Conservation (phyloP, 305 asterid species). For the Euphrasia arctica region DNA sequence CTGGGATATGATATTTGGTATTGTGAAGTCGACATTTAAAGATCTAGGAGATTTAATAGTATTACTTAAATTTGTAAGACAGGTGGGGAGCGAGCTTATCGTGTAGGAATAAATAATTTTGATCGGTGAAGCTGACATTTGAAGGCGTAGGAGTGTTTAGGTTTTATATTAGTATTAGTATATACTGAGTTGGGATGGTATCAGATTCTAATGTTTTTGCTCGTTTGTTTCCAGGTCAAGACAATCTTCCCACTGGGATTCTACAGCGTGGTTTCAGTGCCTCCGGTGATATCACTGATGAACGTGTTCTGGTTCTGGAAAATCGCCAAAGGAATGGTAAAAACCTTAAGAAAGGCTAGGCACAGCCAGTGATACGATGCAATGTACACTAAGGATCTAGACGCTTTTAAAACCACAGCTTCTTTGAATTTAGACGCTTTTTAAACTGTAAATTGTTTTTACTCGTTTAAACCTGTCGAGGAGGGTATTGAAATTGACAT, state of each 20-base stretch:
- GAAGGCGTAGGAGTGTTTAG: too few species aligned
- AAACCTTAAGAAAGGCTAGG: slow-evolving; percentile 62
- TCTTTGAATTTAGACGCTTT: background rate
- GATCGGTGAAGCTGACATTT: too few species aligned
- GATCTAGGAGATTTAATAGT: too few species aligned
- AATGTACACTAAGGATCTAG: background rate
- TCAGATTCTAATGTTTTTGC: background rate
- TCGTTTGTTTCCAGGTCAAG: slow-evolving; percentile 55
- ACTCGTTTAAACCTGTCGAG: too few species aligned
- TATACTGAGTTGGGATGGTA: background rate
- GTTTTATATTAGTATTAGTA: too few species aligned
- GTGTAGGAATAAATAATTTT: too few species aligned
- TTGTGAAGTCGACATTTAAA: too few species aligned
- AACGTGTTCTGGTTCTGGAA: slow-evolving; percentile 83
- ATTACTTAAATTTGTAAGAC: too few species aligned
- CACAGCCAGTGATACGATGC: slow-evolving; percentile 38
- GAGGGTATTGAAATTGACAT: too few species aligned
- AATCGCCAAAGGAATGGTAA: slow-evolving; percentile 68
- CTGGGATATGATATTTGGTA: too few species aligned
- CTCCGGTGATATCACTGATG: slow-evolving; percentile 60
- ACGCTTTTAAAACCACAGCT: background rate
- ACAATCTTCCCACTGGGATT: slow-evolving; percentile 57
- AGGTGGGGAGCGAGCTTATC: too few species aligned
- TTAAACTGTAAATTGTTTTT: background rate
- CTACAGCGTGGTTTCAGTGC: slow-evolving; percentile 58